These are phyloP conservation scores for Marchantia polymorpha DNA, from an alignment of 225 moss, liverwort and hornwort genomes.

Conservation along the genomic window DNA sequence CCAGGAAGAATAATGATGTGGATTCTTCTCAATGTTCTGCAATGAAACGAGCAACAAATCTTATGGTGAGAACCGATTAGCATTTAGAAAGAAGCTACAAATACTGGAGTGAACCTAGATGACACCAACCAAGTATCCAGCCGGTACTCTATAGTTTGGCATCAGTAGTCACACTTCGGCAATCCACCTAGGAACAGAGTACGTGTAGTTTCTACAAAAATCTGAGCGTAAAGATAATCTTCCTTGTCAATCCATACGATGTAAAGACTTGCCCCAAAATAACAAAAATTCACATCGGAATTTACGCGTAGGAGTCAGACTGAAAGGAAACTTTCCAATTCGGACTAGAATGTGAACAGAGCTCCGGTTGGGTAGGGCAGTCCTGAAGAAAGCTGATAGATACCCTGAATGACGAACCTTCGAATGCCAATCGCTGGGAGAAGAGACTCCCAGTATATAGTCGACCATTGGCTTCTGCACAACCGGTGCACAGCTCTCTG, in stretches of 20 bases:
- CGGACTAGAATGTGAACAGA: not conserved
- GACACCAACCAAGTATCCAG: too few species aligned
- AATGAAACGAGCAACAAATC: not conserved
- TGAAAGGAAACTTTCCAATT: not conserved
- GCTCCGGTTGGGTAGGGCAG: not conserved
- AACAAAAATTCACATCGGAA: not conserved
- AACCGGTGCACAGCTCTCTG: not conserved
- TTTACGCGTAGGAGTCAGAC: not conserved
- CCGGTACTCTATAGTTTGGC: too few species aligned
- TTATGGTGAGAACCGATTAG: not conserved
- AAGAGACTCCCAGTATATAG: slow-evolving; percentile 82
- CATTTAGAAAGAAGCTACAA: too few species aligned
- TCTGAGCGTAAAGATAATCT: too few species aligned
- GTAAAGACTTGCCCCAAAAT: not conserved
- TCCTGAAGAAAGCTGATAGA: slow-evolving; percentile 1
- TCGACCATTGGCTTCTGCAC: slow-evolving; percentile 88
- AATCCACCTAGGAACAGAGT: too few species aligned
- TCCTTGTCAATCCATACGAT: too few species aligned
- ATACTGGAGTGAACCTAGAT: too few species aligned
- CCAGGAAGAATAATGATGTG: slow-evolving; percentile 88
- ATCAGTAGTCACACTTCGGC: too few species aligned
- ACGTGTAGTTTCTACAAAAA: too few species aligned
- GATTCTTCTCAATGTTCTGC: slow-evolving; percentile 90
- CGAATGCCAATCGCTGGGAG: slow-evolving; percentile 79
- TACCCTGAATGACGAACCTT: slow-evolving; percentile 51